Evolutionary conservation across 2,329 filamentous ascomycete species (phyloP), one percentile per base, ranked within the genome.

Genomic region (Huntiella moniliformis): DNA sequence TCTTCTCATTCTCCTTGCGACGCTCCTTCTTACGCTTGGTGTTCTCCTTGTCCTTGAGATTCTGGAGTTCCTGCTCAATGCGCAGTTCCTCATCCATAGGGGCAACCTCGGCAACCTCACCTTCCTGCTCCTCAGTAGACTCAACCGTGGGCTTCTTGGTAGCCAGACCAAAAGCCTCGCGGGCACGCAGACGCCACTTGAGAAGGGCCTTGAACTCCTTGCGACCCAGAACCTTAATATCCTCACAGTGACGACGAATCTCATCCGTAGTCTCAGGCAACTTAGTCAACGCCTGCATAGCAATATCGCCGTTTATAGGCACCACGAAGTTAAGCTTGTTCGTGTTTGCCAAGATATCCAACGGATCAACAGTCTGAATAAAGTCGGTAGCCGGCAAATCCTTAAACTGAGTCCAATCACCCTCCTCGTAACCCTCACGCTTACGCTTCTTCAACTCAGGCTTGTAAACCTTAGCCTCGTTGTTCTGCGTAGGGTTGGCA

Each of bases 381-480:
- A 96, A 98, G 46, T 95, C 85, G 59, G 79, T 91, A 0, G 87
- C 88, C 0, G 84, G 67, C 2, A 82, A 73, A 57, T 94, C 84
- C 59, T 95, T 93, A 67, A 82, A 93, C 55, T 94, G 84, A 4
- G 77, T 88, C 61, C 80, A 94, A 53, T 98, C 86, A 33, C 85
- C 88, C 61, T 98, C 91, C 53, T 96, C 88, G 53, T 98, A 98
- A 69, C 91, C 91, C 38, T 93, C 88, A 67, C 91, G 73, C 73
- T 95, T 96, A 49, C 91, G 71, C 74, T 95, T 98, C 71, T 96
- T 98, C 58, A 84, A 70, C 59, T 98, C 91, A 0, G 91, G 91
- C 53, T 98, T 95, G 68, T 88, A 98, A 2, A 98, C 91, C 60
- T 93, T 94, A 35, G 91, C 91, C 60, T 98, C 91, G 54, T 96